Evolutionary conservation across 805 yeast species (phyloP), one percentile per base, ranked within the genome.

Genomic region (Priceomyces melissophilus): DNA sequence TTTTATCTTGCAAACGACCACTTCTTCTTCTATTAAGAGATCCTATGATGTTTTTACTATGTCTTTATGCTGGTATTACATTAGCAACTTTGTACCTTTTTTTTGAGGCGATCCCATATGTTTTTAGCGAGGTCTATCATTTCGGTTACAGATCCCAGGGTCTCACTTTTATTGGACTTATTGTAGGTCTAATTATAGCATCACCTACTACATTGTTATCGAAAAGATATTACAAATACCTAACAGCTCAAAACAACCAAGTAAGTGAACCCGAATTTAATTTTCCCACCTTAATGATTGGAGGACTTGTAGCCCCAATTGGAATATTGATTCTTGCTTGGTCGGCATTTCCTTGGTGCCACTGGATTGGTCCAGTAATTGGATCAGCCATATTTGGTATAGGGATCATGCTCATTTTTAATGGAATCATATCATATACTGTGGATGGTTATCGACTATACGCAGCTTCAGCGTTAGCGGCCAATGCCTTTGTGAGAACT

Each of bases 301-400:
- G 93, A 26, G 82, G 81, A 12, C 51, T 85, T 40, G 56, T 74
- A 3, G 84, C 86, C 65, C 87, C 95, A 17, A 65, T 80, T 35
- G 96, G 96, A 32, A 65, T 88, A 47, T 70, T 87, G 48, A 83
- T 93, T 86, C 73, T 88, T 60, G 77, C 83, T 40, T 88, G 96
- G 96, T 71, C 90, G 43, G 84, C 83, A 55, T 82, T 74, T 40
- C 57, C 79, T 17, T 60, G 62, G 15, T 76, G 84, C 17, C 95
- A 83, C 56, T 87, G 90, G 89, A 80, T 79, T 14, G 83, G 74
- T 1, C 67, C 78, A 2, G 64, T 62, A 3, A 50, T 74, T 10
- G 69, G 76, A 23, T 75, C 78, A 1, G 57, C 61, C 0, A 38
- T 55, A 11, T 49, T 49, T 32, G 68, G 64, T 1, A 33, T 44